Percentiles rank a stretch among this genome's conserved stretches.
Evolutionary conservation across 306 rosid species (phyloP).

Genomic region (Pachyrhizus erosus): DNA sequence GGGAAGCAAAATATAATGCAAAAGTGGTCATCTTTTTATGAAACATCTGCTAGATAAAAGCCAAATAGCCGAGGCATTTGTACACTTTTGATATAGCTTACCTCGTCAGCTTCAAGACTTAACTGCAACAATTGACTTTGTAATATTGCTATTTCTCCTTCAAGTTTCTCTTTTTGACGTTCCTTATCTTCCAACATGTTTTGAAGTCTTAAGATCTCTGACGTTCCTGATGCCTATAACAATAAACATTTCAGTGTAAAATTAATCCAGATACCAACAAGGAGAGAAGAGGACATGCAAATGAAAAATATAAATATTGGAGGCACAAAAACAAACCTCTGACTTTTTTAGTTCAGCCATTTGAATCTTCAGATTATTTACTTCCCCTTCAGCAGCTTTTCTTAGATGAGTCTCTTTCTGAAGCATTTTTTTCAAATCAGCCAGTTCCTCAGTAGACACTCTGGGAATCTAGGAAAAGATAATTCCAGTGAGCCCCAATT

Average conservation of each 20-base stretch:
- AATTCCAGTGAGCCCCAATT: slow-evolving; percentile 39
- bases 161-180: slow-evolving; percentile 75
- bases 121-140: slow-evolving; percentile 89
- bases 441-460: slow-evolving; percentile 69
- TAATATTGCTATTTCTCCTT: slow-evolving; percentile 83
- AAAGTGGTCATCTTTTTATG: slow-evolving; percentile 27
- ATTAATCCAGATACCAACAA: slow-evolving; percentile 34
- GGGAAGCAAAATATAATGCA: slow-evolving; percentile 25
- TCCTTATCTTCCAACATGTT: slow-evolving; percentile 77
- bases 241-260: slow-evolving; percentile 45
- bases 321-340: slow-evolving; percentile 67
- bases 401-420: slow-evolving; percentile 71
- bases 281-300: slow-evolving; percentile 34
- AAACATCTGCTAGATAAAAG: slow-evolving; percentile 34
- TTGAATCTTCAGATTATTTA: slow-evolving; percentile 67
- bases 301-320: slow-evolving; percentile 29
- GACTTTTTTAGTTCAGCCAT: slow-evolving; percentile 77
- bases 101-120: slow-evolving; percentile 90
- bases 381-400: slow-evolving; percentile 91
- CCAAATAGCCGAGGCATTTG: slow-evolving; percentile 27
- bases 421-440: slow-evolving; percentile 69
- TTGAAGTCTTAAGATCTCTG: slow-evolving; percentile 75
- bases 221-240: slow-evolving; percentile 67
- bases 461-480: slow-evolving; percentile 45
- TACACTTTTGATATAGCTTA: slow-evolving; percentile 36